These are phyloP conservation scores for Penicillium samsonianum DNA, from an alignment of 495 filamentous ascomycete species.

Conservation along the genomic window DNA sequence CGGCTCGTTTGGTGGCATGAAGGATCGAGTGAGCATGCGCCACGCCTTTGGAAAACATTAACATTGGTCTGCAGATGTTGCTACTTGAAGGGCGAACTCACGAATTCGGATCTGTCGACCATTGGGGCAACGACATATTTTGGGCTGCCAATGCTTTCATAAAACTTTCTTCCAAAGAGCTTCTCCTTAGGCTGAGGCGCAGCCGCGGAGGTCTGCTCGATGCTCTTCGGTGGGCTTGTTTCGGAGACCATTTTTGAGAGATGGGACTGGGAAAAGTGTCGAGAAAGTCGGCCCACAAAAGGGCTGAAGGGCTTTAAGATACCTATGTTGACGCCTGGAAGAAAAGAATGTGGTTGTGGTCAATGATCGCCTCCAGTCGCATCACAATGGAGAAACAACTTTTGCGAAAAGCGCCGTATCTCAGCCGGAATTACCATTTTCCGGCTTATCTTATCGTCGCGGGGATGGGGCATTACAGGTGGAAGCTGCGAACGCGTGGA, in stretches of 20 bases:
- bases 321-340: slow-evolving; percentile 37
- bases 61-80: slow-evolving; percentile 20
- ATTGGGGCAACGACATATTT: slow-evolving; percentile 92
- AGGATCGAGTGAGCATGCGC: slow-evolving; percentile 92
- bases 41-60: slow-evolving; percentile 64
- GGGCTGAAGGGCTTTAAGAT: slow-evolving; percentile 30
- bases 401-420: slow-evolving; percentile 25
- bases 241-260: slow-evolving; percentile 36
- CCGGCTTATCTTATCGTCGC: slow-evolving; percentile 36
- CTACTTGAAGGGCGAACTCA: slow-evolving; percentile 46
- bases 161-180: slow-evolving; percentile 83
- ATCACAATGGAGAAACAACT: slow-evolving; percentile 9
- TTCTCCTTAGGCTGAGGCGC: slow-evolving; percentile 46
- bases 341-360: slow-evolving; percentile 1
- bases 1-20: slow-evolving; percentile 64
- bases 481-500: not conserved
- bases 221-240: slow-evolving; percentile 18
- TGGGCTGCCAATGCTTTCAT: slow-evolving; percentile 88
- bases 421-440: slow-evolving; percentile 30
- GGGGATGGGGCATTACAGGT: too few species aligned
- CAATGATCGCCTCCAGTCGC: slow-evolving; percentile 6
- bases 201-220: slow-evolving; percentile 22
- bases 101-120: slow-evolving; percentile 98
- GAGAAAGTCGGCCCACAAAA: slow-evolving; percentile 30
- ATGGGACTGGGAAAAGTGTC: slow-evolving; percentile 7